phyloP scores from a whole-genome alignment of 805 yeast species.

The Saccharomycopsis sp. region DNA sequence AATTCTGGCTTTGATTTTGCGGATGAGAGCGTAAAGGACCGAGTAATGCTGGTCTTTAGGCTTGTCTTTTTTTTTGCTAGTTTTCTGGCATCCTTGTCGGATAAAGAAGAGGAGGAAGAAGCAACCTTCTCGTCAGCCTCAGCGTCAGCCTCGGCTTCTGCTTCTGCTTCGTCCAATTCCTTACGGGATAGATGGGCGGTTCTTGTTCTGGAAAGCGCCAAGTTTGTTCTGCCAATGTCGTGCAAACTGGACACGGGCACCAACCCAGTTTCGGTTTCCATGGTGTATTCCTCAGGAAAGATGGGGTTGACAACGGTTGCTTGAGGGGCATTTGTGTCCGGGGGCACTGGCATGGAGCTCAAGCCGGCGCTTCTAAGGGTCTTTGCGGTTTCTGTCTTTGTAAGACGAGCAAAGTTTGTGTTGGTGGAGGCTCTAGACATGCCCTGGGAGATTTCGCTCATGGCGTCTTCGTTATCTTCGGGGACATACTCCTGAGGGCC shows the following conservation, averaged over 20 bases:
- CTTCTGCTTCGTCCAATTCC: slow-evolving; percentile 22
- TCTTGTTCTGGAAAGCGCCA: slow-evolving; percentile 30
- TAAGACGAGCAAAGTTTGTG: slow-evolving; percentile 28
- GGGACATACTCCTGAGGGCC: slow-evolving; percentile 36
- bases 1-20: no score
- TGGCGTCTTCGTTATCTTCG: slow-evolving; percentile 36
- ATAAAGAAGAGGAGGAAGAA: not conserved
- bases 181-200: slow-evolving; percentile 29
- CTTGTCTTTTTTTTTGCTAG: slow-evolving; percentile 17
- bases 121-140: slow-evolving; percentile 24
- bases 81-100: no score
- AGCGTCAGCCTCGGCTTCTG: slow-evolving; percentile 20
- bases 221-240: slow-evolving; percentile 47
- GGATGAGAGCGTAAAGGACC: no score
- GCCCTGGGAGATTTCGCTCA: slow-evolving; percentile 32
- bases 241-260: slow-evolving; percentile 73
- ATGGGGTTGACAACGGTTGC: slow-evolving; percentile 47
- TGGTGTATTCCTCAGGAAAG: slow-evolving; percentile 86
- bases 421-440: slow-evolving; percentile 23
- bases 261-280: slow-evolving; percentile 83
- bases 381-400: slow-evolving; percentile 64
- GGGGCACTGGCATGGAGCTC: slow-evolving; percentile 41
- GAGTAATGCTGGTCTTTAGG: no score
- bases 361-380: slow-evolving; percentile 59
- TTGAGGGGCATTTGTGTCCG: slow-evolving; percentile 50